A percentile compares a stretch with the other conserved stretches of the same genome.
Conservation (phyloP, 1,139 yeast genomes). For the Arxiozyma heterogenica region DNA sequence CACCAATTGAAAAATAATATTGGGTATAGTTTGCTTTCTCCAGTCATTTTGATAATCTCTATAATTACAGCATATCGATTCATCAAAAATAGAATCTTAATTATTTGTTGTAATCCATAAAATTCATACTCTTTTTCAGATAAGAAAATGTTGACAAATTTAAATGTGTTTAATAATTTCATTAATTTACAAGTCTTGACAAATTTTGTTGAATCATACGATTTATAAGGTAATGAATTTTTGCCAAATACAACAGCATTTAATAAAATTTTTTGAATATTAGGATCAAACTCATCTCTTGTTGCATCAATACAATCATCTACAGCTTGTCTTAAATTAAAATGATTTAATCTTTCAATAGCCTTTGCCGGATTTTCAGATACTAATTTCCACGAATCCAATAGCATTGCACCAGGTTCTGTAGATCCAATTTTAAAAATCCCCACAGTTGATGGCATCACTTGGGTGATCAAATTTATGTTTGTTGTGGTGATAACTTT, state of each 20-base stretch:
- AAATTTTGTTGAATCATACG: conserved; percentile 33
- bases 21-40: conserved; percentile 9
- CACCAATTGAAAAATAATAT: conserved; percentile 75
- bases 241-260: conserved; percentile 86
- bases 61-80: conserved; percentile 56
- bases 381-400: conserved; percentile 74
- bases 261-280: conserved; percentile 71
- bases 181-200: conserved; percentile 51
- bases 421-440: conserved; percentile 78
- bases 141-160: conserved; percentile 57
- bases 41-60: conserved; percentile 46
- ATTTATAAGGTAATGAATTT: conserved; percentile 36
- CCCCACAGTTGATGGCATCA: conserved; percentile 47
- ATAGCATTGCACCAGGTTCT: conserved; percentile 68
- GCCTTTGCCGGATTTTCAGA: conserved; percentile 67
- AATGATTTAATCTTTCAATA: conserved; percentile 61
- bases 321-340: conserved; percentile 55
- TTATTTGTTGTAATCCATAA: conserved; percentile 46
- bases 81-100: conserved; percentile 52
- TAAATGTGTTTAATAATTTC: conserved; percentile 44
- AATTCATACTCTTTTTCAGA: conserved; percentile 47
- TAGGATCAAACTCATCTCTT: conserved; percentile 62
- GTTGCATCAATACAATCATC: conserved; percentile 68
- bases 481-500: conserved; percentile 50
- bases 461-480: conserved; percentile 59